Base-by-base conservation (phyloP, 2,329 filamentous ascomycete genomes). In the Hypoxylon sp. region DNA sequence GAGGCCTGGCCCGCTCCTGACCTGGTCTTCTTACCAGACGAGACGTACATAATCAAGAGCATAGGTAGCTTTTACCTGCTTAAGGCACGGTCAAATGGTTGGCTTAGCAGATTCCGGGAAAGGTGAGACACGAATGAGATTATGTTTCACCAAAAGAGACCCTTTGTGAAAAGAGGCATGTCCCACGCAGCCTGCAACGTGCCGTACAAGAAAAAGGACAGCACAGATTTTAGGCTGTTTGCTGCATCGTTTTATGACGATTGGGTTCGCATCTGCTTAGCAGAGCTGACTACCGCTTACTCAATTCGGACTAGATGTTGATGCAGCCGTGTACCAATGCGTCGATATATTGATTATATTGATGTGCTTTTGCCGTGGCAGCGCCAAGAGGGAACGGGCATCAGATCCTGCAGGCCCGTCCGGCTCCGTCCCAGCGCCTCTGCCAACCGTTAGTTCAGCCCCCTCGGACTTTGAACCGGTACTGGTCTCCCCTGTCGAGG, bases 401-500 rank as follows among this genome's bases (percentile, higher is more conserved):
- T 7, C 4, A 33, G 23, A 38, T 38, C 46, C 45, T 54, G 43
- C 55, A 55, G 29, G 13, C 21, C 41, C 29, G 33, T 18, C 20
- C 26, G 45, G 20, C 27, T 42, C 31, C 50, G 38, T 20, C 48
- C 40, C 26, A 20, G 18, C 7, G 11, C n/a, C 17, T 29, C 31
- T 31, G 17, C 10, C 20, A 27, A 9, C 37, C 35, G 37, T n/a
- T 35, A 48, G 24, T 48, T 55, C 29, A 63, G 17, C 23, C 50
- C 15, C 50, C 62, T 38, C 73, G 71, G 11, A 85, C 83, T 29
- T 70, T 75, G 62, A 87, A 88, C 54, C 73, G 75, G 65, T 81
- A 87, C 63, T 83, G 75, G 63, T 87, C 84, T 41, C 79, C 80
- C 11, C 83, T 74, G 66, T 88, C 83, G 54, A 88, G 69, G 75